Percentiles rank a stretch among this genome's conserved stretches.
These are phyloP conservation scores for Meripilus lineatus DNA, from an alignment of 1,284 basidiomycete species.

Conservation along the genomic window DNA sequence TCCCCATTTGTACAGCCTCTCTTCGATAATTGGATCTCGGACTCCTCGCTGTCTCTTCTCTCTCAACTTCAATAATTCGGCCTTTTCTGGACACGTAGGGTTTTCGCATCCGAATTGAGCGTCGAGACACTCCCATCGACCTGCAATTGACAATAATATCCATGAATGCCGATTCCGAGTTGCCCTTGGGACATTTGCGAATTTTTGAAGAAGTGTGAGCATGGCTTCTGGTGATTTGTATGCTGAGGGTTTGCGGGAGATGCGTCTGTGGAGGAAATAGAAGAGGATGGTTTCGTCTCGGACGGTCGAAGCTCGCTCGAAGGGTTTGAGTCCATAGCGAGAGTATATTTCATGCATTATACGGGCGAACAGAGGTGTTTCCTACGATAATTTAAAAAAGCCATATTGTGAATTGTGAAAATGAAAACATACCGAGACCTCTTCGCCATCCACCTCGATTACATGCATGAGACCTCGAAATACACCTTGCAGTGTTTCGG, in stretches of 20 bases:
- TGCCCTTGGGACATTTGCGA: slow-evolving; percentile 16
- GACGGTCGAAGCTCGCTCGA: slow-evolving; percentile 16
- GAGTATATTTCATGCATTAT: slow-evolving; percentile 23
- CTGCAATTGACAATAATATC: slow-evolving; percentile 17
- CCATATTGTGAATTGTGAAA: neutral
- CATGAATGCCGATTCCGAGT: slow-evolving; percentile 18
- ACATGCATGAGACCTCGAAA: slow-evolving; percentile 19
- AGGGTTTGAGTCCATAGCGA: slow-evolving; percentile 23
- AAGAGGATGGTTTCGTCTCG: slow-evolving; percentile 18
- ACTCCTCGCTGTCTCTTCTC: slow-evolving; percentile 18
- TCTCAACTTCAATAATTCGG: slow-evolving; percentile 15
- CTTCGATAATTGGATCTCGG: slow-evolving; percentile 21
- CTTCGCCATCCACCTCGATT: slow-evolving; percentile 13
- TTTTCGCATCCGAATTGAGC: slow-evolving; percentile 18
- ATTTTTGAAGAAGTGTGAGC: slow-evolving; percentile 17
- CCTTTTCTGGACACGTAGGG: slow-evolving; percentile 17
- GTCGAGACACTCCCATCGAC: slow-evolving; percentile 22
- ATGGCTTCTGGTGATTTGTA: slow-evolving; percentile 16
- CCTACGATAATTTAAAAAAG: slow-evolving; percentile 8
- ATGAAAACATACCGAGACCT: slow-evolving; percentile 16
- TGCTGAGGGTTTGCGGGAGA: slow-evolving; percentile 14
- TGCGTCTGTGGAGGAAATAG: slow-evolving; percentile 23
- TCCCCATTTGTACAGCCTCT: slow-evolving; percentile 21
- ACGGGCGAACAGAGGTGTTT: slow-evolving; percentile 17
- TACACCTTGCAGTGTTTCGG: slow-evolving; percentile 19